Evolutionary conservation across 805 yeast genomes (phyloP), one percentile per base, ranked within the genome.

Genomic region (Candida vartiovaarae): DNA sequence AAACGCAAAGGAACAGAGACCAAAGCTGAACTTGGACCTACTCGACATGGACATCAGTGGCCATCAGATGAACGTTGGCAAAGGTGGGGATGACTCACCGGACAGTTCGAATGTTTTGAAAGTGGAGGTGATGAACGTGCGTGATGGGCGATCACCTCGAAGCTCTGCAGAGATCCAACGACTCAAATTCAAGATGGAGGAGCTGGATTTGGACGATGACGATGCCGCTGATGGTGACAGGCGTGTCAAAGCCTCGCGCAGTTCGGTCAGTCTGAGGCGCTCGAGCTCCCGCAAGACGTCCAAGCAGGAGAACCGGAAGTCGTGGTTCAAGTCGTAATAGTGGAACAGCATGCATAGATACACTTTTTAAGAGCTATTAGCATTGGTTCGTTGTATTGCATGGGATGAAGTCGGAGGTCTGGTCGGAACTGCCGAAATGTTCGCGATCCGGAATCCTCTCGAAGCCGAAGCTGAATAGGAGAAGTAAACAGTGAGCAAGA

Each of bases 71-170:
- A 34, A 15, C 25, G 34, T 9, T 26, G 28, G 15, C 8, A 32
- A 20, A 26, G 4, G 20, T 34, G 30, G n/a, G 36, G 32, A 27
- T 26, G 37, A 35, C 11, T 37, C 34, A 9, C 25, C 26, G 29
- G 52, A 50, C 32, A 43, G 51, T 6, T 54, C 50, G 35, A 43
- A 48, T 4, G 56, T 47, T 30, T 42, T 56, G 34, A 48, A 50
- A 34, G 56, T 56, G 5, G 49, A 52, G 33, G 56, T 47, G 27
- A 42, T 56, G 46, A 41, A 47, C 33, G 46, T 53, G 4, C 40
- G 47, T 3, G 20, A 38, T 15, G 23, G 27, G 23, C 33, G 32
- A n/a, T 35, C 38, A 6, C 39, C 38, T 15, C 36, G 47, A 27
- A 26, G 40, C 11, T 42, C 44, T 15, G 34, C 39, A 3, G 54